phyloP scores from a whole-genome alignment of 768 basidiomycete genomes.

The Termitomyces sp. region DNA sequence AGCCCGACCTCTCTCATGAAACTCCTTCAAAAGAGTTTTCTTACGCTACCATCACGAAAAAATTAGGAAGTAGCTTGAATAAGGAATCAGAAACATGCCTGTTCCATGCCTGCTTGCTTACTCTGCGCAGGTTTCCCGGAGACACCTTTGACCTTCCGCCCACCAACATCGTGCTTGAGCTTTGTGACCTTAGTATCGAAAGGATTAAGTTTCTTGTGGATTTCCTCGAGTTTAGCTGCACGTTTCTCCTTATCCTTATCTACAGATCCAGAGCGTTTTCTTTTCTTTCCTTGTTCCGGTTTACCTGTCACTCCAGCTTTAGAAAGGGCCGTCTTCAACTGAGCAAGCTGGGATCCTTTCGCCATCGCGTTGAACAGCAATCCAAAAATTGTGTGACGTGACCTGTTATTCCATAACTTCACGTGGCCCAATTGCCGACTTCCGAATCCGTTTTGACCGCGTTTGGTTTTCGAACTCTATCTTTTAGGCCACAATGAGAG shows the following conservation, averaged over 20 bases:
- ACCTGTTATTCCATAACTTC: background rate
- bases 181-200: slow-evolving; percentile 93
- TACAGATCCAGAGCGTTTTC: slow-evolving; percentile 51
- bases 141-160: slow-evolving; percentile 78
- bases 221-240: slow-evolving; percentile 74
- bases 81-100: slow-evolving; percentile 42
- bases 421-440: too few species aligned
- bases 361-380: slow-evolving; percentile 37
- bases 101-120: slow-evolving; percentile 86
- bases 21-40: slow-evolving; percentile 85
- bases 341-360: slow-evolving; percentile 85
- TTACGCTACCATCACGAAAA: slow-evolving; percentile 53
- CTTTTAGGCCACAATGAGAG: too few species aligned
- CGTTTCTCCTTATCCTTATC: slow-evolving; percentile 83
- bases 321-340: slow-evolving; percentile 82
- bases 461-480: too few species aligned
- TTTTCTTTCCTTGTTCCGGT: slow-evolving; percentile 56
- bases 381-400: slow-evolving; percentile 12
- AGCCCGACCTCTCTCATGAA: slow-evolving; percentile 70
- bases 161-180: slow-evolving; percentile 90
- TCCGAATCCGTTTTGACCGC: too few species aligned
- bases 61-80: background rate
- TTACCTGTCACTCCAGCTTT: slow-evolving; percentile 72
- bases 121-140: slow-evolving; percentile 81
- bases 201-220: slow-evolving; percentile 83